These are phyloP conservation scores for Eurotiales sp. DNA, from an alignment of 2,329 filamentous ascomycete species.

Conservation along the genomic window DNA sequence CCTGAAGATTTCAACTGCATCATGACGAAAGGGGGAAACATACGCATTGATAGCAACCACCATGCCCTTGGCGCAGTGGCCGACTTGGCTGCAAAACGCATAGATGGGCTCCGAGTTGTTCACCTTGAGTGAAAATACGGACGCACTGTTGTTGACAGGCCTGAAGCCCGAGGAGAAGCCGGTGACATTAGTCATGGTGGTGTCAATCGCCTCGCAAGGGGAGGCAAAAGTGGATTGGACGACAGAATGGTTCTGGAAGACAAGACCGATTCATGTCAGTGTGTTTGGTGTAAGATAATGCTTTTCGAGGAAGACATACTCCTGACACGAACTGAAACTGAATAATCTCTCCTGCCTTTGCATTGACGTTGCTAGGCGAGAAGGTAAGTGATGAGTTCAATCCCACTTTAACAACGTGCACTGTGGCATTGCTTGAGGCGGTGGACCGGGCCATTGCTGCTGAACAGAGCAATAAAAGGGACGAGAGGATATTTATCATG, in stretches of 20 bases:
- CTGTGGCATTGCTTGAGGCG: conserved; percentile 31
- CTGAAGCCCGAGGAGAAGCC: conserved; percentile 59
- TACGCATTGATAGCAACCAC: conserved; percentile 72
- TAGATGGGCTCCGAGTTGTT: conserved; percentile 67
- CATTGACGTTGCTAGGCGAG: conserved; percentile 63
- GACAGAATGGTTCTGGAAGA: conserved; percentile 70
- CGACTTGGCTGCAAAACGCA: conserved; percentile 71
- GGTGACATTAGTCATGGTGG: conserved; percentile 49
- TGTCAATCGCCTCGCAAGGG: conserved; percentile 62
- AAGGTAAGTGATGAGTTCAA: conserved; percentile 56
- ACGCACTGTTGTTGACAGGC: conserved; percentile 48
- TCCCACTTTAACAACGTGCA: conserved; percentile 64
- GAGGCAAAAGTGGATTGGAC: conserved; percentile 71
- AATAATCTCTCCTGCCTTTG: conserved; percentile 53
- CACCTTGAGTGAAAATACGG: conserved; percentile 68
- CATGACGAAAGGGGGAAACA: conserved; percentile 27
- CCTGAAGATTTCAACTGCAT: no score
- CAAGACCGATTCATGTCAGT: not conserved
- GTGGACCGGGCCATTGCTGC: conserved; percentile 15
- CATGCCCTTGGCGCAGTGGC: conserved; percentile 72
- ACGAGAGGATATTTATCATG: not conserved
- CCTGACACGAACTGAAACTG: conserved; percentile 50
- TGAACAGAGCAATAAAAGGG: not conserved
- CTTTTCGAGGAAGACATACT: not conserved
- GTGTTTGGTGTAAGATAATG: conserved; percentile 30